Percentiles rank a stretch among this genome's conserved stretches.
Conservation (phyloP, 202 grass and related monocot species). For the Setaria viridis region DNA sequence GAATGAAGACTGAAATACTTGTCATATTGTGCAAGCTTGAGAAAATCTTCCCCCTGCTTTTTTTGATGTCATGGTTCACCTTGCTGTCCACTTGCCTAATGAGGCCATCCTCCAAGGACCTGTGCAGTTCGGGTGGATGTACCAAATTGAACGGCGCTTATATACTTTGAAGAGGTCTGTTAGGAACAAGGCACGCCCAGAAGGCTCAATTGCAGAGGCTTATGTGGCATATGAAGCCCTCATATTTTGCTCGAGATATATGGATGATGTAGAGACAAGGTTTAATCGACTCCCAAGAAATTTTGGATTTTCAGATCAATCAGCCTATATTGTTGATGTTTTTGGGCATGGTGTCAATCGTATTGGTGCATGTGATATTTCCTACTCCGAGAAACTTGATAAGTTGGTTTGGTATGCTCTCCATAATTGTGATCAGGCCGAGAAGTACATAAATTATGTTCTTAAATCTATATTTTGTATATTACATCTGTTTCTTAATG, state of each 20-base stretch:
- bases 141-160: neutral
- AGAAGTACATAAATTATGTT: neutral
- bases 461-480: neutral
- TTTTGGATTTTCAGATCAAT: neutral
- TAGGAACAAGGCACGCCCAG: neutral
- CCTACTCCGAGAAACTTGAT: neutral
- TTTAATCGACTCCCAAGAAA: neutral
- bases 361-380: accelerated
- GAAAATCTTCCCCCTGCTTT: neutral
- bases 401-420: neutral
- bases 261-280: neutral
- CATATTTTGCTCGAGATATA: neutral
- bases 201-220: neutral
- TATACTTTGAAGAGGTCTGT: neutral
- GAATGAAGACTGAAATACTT: too few relatives aligned
- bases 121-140: too few relatives aligned
- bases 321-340: neutral
- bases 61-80: too few relatives aligned
- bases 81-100: too few relatives aligned
- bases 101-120: too few relatives aligned
- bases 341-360: neutral
- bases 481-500: too few relatives aligned
- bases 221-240: neutral
- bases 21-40: too few relatives aligned
- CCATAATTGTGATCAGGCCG: neutral